These are phyloP conservation scores for Fusarium verticillioides DNA, from an alignment of 2,329 filamentous ascomycete genomes.

Conservation along the genomic window DNA sequence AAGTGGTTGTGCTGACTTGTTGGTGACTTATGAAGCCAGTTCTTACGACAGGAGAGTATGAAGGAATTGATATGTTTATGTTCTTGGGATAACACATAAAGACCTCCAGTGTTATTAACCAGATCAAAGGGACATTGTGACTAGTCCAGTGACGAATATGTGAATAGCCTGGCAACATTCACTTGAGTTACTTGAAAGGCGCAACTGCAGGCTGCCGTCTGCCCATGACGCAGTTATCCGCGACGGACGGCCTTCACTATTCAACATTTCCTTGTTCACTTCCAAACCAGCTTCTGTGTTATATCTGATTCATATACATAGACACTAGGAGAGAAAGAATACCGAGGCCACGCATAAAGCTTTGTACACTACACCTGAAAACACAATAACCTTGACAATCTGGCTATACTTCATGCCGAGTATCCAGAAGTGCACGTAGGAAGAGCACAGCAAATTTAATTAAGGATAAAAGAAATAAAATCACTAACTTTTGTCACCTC, in stretches of 20 bases:
- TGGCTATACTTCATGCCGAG: no score
- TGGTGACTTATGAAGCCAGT: background rate
- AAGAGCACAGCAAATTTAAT: no score
- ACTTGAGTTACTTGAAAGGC: background rate
- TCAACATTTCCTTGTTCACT: background rate
- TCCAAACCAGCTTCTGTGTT: background rate
- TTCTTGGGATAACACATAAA: background rate
- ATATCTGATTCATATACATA: background rate
- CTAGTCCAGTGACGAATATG: background rate
- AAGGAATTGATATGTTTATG: background rate
- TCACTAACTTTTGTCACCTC: no score
- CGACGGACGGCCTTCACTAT: background rate
- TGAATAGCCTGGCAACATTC: background rate
- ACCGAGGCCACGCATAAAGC: background rate
- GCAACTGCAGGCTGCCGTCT: conserved; percentile 11
- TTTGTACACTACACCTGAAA: background rate
- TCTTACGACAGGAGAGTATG: background rate
- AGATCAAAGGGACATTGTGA: background rate
- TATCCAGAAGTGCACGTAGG: no score
- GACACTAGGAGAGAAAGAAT: background rate
- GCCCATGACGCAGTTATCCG: background rate
- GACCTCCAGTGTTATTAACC: background rate
- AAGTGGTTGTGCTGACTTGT: background rate
- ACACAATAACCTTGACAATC: background rate
- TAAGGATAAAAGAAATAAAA: no score